A percentile compares a stretch with the other conserved stretches of the same genome.
Evolutionary conservation across 176 grass and related monocot species (phyloP).

Genomic region (Secale cereale): DNA sequence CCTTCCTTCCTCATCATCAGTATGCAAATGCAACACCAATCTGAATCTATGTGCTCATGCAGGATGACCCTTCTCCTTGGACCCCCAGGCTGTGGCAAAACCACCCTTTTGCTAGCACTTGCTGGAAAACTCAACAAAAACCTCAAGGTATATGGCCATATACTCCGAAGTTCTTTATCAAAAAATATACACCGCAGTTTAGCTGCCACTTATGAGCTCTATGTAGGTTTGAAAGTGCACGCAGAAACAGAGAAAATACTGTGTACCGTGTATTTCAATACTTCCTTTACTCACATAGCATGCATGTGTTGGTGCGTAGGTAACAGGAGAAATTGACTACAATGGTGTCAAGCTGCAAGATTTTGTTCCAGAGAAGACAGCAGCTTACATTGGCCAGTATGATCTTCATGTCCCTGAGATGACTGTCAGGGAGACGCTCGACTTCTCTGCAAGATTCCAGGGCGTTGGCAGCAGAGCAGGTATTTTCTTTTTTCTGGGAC

Average conservation of each 20-base stretch:
- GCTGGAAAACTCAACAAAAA: constrained; percentile 58
- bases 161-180: too few species aligned
- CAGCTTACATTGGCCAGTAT: constrained; percentile 59
- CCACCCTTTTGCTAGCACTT: constrained; percentile 64
- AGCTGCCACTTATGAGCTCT: too few species aligned
- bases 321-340: constrained; percentile 54
- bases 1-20: not conserved
- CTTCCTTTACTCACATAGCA: not conserved
- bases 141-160: constrained; percentile 45
- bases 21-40: not conserved
- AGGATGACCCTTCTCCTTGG: constrained; percentile 81
- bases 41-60: not conserved
- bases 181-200: too few species aligned
- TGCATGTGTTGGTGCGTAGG: constrained; percentile 12
- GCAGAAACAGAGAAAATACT: not conserved
- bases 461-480: constrained; percentile 17
- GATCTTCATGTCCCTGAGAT: constrained; percentile 67
- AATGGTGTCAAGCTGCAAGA: constrained; percentile 46
- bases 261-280: not conserved
- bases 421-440: constrained; percentile 63
- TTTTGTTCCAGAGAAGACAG: constrained; percentile 62
- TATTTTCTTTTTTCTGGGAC: not conserved
- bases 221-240: not conserved
- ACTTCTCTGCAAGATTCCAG: constrained; percentile 74
- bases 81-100: constrained; percentile 72